phyloP scores from a whole-genome alignment of 192 early-diverging fungal species.

The Coemansia guatemalensis region DNA sequence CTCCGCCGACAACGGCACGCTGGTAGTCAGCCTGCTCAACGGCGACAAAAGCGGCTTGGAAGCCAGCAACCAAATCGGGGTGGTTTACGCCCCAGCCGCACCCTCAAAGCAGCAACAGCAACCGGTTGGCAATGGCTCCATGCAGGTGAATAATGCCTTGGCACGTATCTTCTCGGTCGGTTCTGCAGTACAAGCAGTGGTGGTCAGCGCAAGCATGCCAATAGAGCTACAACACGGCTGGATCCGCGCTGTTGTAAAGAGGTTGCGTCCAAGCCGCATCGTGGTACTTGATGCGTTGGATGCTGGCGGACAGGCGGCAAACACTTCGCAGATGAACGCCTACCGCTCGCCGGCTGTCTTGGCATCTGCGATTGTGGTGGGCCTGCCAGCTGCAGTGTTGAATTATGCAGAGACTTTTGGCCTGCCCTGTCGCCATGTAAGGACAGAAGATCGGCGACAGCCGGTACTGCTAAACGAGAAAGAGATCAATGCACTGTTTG shows the following conservation, averaged over 20 bases:
- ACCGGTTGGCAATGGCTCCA: not conserved
- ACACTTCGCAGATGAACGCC: not conserved
- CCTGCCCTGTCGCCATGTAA: conserved; percentile 32
- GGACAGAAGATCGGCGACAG: not conserved
- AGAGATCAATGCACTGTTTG: conserved; percentile 32
- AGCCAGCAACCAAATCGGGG: conserved; percentile 18
- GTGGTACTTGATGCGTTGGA: conserved; percentile 25
- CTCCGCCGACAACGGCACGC: conserved; percentile 3
- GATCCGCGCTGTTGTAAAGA: conserved; percentile 18
- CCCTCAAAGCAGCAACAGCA: conserved; percentile 4
- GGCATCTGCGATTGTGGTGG: conserved; percentile 30
- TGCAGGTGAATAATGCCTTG: conserved; percentile 26
- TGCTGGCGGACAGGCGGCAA: not conserved
- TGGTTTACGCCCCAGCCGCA: conserved; percentile 27
- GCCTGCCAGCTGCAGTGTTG: conserved; percentile 37
- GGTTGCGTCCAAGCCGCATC: conserved; percentile 19
- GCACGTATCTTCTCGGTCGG: conserved; percentile 19
- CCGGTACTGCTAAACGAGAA: not conserved
- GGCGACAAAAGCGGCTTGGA: conserved; percentile 7
- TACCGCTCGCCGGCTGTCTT: conserved; percentile 43
- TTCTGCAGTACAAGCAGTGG: conserved; percentile 9
- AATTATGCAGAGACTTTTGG: conserved; percentile 34
- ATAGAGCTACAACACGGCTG: conserved; percentile 45
- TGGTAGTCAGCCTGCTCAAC: conserved; percentile 34
- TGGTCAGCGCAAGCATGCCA: conserved; percentile 16